Evolutionary conservation across 2,329 filamentous ascomycete genomes (phyloP).

Genomic region (Hirsutella minnesotensis): DNA sequence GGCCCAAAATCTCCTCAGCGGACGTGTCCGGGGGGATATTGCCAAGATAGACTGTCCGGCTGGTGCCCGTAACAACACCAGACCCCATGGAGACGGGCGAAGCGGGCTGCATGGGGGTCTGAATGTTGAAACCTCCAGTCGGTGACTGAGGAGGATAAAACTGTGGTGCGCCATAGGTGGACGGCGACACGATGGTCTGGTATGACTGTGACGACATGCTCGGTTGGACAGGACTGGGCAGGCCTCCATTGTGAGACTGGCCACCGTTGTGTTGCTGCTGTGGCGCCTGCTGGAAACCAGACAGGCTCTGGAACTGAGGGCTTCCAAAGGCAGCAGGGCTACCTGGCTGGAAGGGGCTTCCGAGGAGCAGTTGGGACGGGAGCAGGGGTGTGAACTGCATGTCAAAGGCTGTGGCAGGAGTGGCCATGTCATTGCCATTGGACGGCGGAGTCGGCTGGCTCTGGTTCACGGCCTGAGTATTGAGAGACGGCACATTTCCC

Average conservation of each 20-base stretch:
- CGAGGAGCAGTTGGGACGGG: constrained; percentile 85
- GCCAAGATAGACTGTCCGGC: constrained; percentile 91
- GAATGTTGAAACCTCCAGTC: constrained; percentile 56
- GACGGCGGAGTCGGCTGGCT: constrained; percentile 27
- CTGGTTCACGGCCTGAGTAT: constrained; percentile 58
- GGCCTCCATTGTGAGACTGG: constrained; percentile 46
- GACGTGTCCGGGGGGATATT: constrained; percentile 98
- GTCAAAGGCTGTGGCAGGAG: constrained; percentile 80
- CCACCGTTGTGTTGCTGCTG: constrained; percentile 41
- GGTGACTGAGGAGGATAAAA: constrained; percentile 86
- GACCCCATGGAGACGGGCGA: constrained; percentile 66
- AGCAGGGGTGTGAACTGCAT: constrained; percentile 98
- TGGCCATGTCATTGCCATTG: constrained; percentile 63
- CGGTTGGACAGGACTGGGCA: constrained; percentile 65
- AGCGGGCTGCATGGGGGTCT: constrained; percentile 48
- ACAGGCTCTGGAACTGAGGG: constrained; percentile 80
- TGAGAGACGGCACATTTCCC: constrained; percentile 81
- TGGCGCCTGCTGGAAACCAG: constrained; percentile 54
- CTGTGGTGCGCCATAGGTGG: constrained; percentile 68
- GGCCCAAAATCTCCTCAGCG: constrained; percentile 90
- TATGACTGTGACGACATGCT: constrained; percentile 75
- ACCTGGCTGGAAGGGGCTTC: constrained; percentile 92
- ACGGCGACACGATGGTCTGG: constrained; percentile 75
- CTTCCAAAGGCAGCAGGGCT: constrained; percentile 83
- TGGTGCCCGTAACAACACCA: constrained; percentile 79